These are phyloP conservation scores for Pichia sp. DNA, from an alignment of 1,139 yeast genomes.

Conservation along the genomic window DNA sequence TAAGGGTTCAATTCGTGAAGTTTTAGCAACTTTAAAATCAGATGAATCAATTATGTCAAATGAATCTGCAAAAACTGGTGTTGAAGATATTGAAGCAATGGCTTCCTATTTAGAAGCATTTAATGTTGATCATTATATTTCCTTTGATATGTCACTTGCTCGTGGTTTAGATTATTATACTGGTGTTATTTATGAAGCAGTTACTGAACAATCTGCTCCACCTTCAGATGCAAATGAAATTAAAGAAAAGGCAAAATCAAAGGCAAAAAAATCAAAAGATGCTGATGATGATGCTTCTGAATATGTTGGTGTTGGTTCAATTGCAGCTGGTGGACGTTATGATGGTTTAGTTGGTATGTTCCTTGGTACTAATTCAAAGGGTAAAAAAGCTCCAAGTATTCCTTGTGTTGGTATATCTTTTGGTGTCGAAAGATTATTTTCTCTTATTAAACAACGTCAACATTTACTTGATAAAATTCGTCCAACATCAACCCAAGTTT, in stretches of 20 bases:
- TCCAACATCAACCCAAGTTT: conserved; percentile 86
- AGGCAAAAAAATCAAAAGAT: conserved; percentile 28
- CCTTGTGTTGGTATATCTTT: conserved; percentile 97
- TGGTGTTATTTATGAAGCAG: conserved; percentile 93
- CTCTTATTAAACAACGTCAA: conserved; percentile 72
- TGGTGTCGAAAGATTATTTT: conserved; percentile 92
- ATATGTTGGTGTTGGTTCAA: conserved; percentile 95
- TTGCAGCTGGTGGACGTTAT: conserved; percentile 98
- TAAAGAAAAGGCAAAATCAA: conserved; percentile 44
- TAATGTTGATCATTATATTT: conserved; percentile 54
- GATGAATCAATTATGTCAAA: conserved; percentile 57
- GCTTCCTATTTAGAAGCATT: conserved; percentile 79
- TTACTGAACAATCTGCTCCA: conserved; percentile 91
- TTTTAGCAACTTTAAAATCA: conserved; percentile 47
- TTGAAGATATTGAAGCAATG: conserved; percentile 70
- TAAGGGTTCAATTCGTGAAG: conserved; percentile 69
- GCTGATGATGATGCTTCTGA: conserved; percentile 91
- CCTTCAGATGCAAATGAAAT: conserved; percentile 70
- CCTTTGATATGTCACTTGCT: conserved; percentile 90
- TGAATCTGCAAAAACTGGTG: conserved; percentile 71
- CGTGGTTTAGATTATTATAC: conserved; percentile 97
- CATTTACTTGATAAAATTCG: conserved; percentile 54
- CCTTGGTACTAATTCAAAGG: conserved; percentile 56
- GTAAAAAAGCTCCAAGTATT: conserved; percentile 70
- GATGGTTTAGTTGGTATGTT: conserved; percentile 97